Percentiles rank a stretch among this genome's conserved stretches.
Conservation (phyloP, 352 stramenopile genomes). For the Phytopythium cucurbitacearum region DNA sequence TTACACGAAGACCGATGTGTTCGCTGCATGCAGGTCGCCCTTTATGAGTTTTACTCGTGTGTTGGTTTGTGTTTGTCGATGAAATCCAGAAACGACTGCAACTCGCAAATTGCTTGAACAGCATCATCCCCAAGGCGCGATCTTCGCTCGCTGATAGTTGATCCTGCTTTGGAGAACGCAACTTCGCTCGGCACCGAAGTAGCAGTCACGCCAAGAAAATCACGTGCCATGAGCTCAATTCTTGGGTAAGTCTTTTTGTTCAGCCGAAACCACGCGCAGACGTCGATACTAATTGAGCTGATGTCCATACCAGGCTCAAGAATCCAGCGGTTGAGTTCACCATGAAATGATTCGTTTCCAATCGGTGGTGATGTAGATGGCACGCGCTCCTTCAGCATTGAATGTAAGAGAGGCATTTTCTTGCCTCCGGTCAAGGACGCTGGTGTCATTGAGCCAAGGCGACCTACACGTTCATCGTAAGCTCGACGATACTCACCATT, state of each 20-base stretch:
- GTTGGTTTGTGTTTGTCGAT: neutral
- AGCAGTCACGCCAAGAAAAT: constrained; percentile 13
- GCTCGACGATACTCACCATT: neutral
- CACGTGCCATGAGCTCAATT: constrained; percentile 11
- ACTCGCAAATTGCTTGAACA: constrained; percentile 8
- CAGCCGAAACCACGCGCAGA: constrained; percentile 9
- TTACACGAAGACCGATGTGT: too few relatives aligned
- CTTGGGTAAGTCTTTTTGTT: constrained; percentile 5
- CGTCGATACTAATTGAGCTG: constrained; percentile 5
- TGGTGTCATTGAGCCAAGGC: too few relatives aligned
- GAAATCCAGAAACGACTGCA: constrained; percentile 9
- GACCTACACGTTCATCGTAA: too few relatives aligned
- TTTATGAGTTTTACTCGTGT: too few relatives aligned
- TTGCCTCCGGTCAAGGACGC: too few relatives aligned
- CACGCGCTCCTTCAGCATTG: too few relatives aligned
- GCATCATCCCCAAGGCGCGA: constrained; percentile 11
- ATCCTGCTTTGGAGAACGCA: constrained; percentile 9
- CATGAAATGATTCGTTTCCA: neutral
- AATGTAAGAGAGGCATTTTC: too few relatives aligned
- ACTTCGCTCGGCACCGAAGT: constrained; percentile 14
- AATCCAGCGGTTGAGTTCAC: constrained; percentile 9
- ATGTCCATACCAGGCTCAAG: constrained; percentile 6
- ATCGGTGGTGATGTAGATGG: too few relatives aligned
- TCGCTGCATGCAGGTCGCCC: too few relatives aligned
- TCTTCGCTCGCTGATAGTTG: constrained; percentile 5